Base-by-base conservation (phyloP, 192 early-diverging fungal genomes). In the Chytriomyces sp. region DNA sequence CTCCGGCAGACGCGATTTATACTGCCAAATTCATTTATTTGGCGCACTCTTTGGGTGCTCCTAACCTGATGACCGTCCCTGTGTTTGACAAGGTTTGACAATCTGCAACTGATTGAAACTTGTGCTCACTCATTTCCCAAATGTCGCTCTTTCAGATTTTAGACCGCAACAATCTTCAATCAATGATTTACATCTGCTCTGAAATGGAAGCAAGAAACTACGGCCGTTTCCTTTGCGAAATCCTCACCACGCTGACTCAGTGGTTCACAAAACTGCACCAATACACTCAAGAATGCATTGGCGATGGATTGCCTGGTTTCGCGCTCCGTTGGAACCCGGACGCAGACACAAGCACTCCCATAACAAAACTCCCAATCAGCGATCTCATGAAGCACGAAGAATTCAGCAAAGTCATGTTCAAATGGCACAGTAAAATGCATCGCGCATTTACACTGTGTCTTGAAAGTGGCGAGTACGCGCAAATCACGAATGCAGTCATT, bases 121-220 rank as follows among this genome's bases (percentile, higher is more conserved):
- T 35, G 35, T 62, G 20, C 11, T 18, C 13, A n/a, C 18, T 18
- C 45, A 13, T 75, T 18, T 78, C 16, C 63, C 35, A 35, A 35
- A 59, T 20, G 26, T 67, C 0, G 16, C 48, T 82, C n/a, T 13
- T 18, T 50, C 43, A 86, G 72, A 77, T 89, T 13, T 72, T 86
- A 43, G 68, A 71, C 53, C 61, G 75, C 24, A 82, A 88, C 26
- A 79, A 79, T 49, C 66, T 92, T 7, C 86, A 86, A 49, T 82
- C 82, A 9, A 75, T 79, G 9, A 75, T 93, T 18, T 86, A 86
- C 48, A 77, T 89, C 3, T 86, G 84, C 16, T 91, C 93, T 0
- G 94, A 96, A 72, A 82, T 84, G 44, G 94, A 96, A 80, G 89
- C 93, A 8, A 87, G 88, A 24, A 87, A 89, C 28, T 91, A 89